Percentiles rank a stretch among this genome's conserved stretches.
phyloP scores from a whole-genome alignment of 2,329 filamentous ascomycete species.

The Aureobasidium sp. region DNA sequence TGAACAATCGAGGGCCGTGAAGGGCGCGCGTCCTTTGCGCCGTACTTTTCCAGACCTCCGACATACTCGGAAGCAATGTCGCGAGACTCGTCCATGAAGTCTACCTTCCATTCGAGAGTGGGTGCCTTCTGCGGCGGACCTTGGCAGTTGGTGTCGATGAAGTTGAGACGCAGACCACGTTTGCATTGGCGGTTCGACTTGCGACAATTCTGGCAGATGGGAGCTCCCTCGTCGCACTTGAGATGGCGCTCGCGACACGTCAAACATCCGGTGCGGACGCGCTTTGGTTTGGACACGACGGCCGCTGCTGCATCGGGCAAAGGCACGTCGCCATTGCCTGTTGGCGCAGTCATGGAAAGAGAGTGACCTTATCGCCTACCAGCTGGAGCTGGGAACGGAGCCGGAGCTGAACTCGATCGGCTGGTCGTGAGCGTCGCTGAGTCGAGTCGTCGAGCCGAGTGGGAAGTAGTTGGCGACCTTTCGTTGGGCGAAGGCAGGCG shows the following conservation, averaged over 20 bases:
- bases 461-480: neutral
- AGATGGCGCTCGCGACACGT: slow-evolving; percentile 85
- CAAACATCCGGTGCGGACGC: slow-evolving; percentile 81
- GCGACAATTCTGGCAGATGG: slow-evolving; percentile 66
- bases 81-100: slow-evolving; percentile 82
- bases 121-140: slow-evolving; percentile 53
- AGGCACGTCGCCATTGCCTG: slow-evolving; percentile 21
- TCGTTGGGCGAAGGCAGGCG: neutral
- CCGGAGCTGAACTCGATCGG: neutral
- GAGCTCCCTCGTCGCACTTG: slow-evolving; percentile 74
- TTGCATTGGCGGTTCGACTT: slow-evolving; percentile 84
- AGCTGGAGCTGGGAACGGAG: neutral
- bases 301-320: slow-evolving; percentile 22
- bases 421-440: neutral
- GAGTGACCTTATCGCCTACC: neutral
- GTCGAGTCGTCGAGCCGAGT: neutral
- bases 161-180: slow-evolving; percentile 79
- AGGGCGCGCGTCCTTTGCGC: slow-evolving; percentile 35
- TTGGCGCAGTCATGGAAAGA: slow-evolving; percentile 13
- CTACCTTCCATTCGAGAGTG: slow-evolving; percentile 59
- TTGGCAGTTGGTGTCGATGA: slow-evolving; percentile 74
- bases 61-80: slow-evolving; percentile 85
- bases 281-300: slow-evolving; percentile 57
- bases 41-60: slow-evolving; percentile 67
- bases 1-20: slow-evolving; percentile 15